Evolutionary conservation across 2,329 filamentous ascomycete genomes (phyloP).

Genomic region (Ceratocystis lukuohia): DNA sequence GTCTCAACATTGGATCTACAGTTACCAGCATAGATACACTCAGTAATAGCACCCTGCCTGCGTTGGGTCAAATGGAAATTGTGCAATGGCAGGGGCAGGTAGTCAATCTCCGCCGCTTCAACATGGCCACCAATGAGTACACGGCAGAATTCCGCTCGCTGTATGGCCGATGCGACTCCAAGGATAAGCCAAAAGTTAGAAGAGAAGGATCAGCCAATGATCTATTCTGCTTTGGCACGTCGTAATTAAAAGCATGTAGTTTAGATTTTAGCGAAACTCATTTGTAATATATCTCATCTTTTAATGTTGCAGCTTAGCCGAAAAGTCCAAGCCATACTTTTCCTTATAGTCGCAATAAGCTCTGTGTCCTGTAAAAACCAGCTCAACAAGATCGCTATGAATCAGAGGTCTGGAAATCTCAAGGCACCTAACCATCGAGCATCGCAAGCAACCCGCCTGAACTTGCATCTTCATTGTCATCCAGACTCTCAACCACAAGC

Average conservation of each 20-base stretch:
- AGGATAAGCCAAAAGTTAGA: constrained; percentile 22
- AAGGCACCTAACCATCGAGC: constrained; percentile 7
- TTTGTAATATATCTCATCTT: not conserved
- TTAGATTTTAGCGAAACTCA: not conserved
- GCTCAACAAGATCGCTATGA: not conserved
- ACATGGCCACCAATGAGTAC: constrained; percentile 38
- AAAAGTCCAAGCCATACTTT: not conserved
- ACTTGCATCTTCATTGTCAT: constrained; percentile 6
- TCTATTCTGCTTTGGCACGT: constrained; percentile 45
- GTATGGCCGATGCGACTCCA: constrained; percentile 51
- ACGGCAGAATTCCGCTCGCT: constrained; percentile 44
- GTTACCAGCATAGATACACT: constrained; percentile 37
- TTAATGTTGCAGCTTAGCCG: not conserved
- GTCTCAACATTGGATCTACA: constrained; percentile 33
- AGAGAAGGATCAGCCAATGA: constrained; percentile 37
- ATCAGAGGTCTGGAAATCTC: not conserved
- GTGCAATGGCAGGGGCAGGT: constrained; percentile 49
- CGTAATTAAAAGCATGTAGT: not conserved
- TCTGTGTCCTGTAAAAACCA: not conserved
- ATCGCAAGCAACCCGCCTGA: constrained; percentile 10
- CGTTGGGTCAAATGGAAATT: constrained; percentile 40
- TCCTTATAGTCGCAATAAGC: not conserved
- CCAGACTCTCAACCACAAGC: constrained; percentile 35
- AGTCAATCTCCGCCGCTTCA: constrained; percentile 27
- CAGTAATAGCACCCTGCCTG: constrained; percentile 31